Evolutionary conservation across 257 asterid species (phyloP).

Genomic region (Solanum verrucosum): DNA sequence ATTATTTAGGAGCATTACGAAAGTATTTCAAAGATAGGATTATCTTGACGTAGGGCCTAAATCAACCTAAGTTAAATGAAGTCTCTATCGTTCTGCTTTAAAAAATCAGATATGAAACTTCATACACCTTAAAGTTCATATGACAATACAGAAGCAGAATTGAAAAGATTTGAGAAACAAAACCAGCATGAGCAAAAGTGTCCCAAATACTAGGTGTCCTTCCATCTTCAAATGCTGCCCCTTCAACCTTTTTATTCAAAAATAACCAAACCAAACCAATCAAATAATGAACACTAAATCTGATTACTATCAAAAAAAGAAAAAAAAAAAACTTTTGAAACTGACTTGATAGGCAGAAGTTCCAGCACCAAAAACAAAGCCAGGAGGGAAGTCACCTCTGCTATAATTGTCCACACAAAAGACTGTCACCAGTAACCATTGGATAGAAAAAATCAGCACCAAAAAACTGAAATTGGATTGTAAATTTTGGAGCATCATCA

Average conservation of each 20-base stretch:
- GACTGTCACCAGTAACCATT: not conserved
- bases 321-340: not conserved
- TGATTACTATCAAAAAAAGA: not conserved
- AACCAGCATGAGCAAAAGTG: slow-evolving; percentile 32
- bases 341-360: slow-evolving; percentile 32
- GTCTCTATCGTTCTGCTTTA: not conserved
- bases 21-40: not conserved
- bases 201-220: slow-evolving; percentile 44
- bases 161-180: not conserved
- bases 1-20: no score
- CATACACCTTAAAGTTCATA: not conserved
- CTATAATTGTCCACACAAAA: slow-evolving; percentile 8
- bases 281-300: not conserved
- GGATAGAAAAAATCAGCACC: not conserved
- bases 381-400: slow-evolving; percentile 36
- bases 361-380: slow-evolving; percentile 46
- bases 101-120: not conserved
- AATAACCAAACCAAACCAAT: not conserved
- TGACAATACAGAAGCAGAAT: not conserved
- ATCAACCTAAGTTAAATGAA: no score
- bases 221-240: slow-evolving; percentile 38
- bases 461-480: not conserved
- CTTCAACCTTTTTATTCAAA: slow-evolving; percentile 19
- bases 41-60: not conserved
- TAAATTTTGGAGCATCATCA: not conserved